Percentiles rank a stretch among this genome's conserved stretches.
Conservation (phyloP, 2,329 filamentous ascomycete species). For the Bipolaris zeicola region DNA sequence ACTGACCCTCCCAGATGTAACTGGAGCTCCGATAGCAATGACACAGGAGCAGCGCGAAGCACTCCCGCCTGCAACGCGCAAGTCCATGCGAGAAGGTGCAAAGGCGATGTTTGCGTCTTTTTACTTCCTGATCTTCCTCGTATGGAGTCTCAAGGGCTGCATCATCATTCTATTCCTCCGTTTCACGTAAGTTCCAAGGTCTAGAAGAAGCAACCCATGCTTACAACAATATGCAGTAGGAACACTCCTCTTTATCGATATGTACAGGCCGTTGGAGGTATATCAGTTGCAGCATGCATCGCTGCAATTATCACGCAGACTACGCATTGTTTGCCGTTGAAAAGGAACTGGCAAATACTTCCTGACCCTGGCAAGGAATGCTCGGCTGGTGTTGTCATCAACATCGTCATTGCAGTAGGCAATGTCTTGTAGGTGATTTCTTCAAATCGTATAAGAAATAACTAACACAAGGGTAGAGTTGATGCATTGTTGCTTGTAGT, state of each 20-base stretch:
- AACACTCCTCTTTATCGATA: not conserved
- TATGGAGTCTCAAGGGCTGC: slow-evolving; percentile 1
- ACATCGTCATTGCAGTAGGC: slow-evolving; percentile 2
- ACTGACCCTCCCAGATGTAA: not conserved
- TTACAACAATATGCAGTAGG: not conserved
- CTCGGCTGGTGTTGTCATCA: slow-evolving; percentile 1
- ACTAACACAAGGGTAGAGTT: not conserved
- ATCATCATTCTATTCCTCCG: not conserved
- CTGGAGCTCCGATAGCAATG: slow-evolving; percentile 6
- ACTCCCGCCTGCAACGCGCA: not conserved
- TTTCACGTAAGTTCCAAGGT: not conserved
- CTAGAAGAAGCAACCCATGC: not conserved
- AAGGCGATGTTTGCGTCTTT: slow-evolving; percentile 2
- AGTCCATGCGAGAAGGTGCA: slow-evolving; percentile 4
- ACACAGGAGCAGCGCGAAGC: slow-evolving; percentile 5
- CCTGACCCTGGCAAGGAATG: slow-evolving; percentile 1
- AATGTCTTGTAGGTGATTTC: not conserved
- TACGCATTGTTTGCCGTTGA: slow-evolving; percentile 6
- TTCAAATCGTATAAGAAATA: rapidly evolving
- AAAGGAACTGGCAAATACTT: slow-evolving; percentile 1
- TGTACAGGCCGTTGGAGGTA: not conserved
- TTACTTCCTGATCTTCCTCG: slow-evolving; percentile 1
- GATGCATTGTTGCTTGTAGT: slow-evolving; percentile 3
- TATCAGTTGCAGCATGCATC: not conserved
- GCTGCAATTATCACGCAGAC: not conserved